Conservation (phyloP, 2,329 filamentous ascomycete species). For the Hypoxylon sp. region DNA sequence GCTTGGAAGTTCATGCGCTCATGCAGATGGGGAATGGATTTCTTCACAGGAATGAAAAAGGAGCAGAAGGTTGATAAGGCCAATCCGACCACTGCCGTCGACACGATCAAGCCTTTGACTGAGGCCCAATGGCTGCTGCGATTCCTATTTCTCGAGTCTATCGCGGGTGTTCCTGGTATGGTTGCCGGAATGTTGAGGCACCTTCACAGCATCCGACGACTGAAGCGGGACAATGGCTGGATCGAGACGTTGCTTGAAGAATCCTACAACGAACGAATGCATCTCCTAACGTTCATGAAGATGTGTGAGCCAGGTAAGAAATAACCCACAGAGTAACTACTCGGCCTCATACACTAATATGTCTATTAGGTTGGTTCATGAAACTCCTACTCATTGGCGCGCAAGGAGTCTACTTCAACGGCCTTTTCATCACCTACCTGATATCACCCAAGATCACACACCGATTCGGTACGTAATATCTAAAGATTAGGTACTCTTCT, state of each 20-base stretch:
- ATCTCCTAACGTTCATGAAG: slow-evolving; percentile 92
- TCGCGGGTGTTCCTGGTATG: slow-evolving; percentile 97
- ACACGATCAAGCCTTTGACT: slow-evolving; percentile 74
- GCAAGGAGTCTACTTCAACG: slow-evolving; percentile 97
- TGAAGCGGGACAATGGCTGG: slow-evolving; percentile 96
- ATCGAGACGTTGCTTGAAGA: slow-evolving; percentile 94
- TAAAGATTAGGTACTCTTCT: background rate
- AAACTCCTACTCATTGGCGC: slow-evolving; percentile 90
- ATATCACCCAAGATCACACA: slow-evolving; percentile 89
- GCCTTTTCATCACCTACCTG: slow-evolving; percentile 90
- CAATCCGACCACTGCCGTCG: slow-evolving; percentile 69
- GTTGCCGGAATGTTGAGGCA: slow-evolving; percentile 95
- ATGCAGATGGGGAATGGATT: slow-evolving; percentile 84
- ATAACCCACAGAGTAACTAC: background rate
- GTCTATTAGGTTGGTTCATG: slow-evolving; percentile 83
- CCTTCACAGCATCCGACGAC: slow-evolving; percentile 83
- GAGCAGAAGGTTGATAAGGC: slow-evolving; percentile 76
- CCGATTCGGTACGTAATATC: slow-evolving; percentile 71
- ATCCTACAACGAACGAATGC: slow-evolving; percentile 94
- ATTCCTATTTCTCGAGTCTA: slow-evolving; percentile 93
- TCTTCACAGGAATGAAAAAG: slow-evolving; percentile 80
- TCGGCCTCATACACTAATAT: slow-evolving; percentile 30
- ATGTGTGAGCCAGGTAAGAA: slow-evolving; percentile 79
- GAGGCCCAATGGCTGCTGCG: slow-evolving; percentile 91
- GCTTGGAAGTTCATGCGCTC: slow-evolving; percentile 84